Evolutionary conservation across 2,329 filamentous ascomycete genomes (phyloP), one percentile per base, ranked within the genome.

Genomic region (Penicillium sp.): DNA sequence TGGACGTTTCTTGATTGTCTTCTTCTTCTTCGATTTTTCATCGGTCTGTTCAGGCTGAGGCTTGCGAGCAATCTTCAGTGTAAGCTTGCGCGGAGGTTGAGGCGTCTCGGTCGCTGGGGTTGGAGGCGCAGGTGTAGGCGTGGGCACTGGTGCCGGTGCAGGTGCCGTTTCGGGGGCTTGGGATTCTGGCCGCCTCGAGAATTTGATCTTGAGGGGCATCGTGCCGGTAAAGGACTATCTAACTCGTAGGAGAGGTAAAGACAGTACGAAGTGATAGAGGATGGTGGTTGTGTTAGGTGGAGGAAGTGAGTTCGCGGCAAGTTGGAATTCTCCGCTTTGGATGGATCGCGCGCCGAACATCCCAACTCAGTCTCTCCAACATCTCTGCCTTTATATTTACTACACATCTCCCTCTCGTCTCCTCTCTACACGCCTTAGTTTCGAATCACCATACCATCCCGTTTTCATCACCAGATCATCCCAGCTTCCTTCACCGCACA

Each of bases 171-270:
- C 58, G 22, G 19, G 10, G 33, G 41, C n/a, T 0, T 63, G 52
- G 12, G 56, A 50, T n/a, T 50, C 54, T 42, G 68, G 67, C 46
- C 67, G 66, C 54, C 73, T 73, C 52, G 65, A 63, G 43, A 74
- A 66, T 29, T 67, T 73, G 49, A 74, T 67, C 55, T 74, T 74
- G 16, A 74, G 57, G n/a, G 70, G 69, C 69, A 73, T 72, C 46
- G 46, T 59, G 60, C 46, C 19, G 8, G 30, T 28, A 22, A 22
- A 36, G 6, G 12, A 39, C 11, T 22, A 29, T 25, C 43, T 18
- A n/a, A 22, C 10, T 40, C 12, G 43, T 18, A 18, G 33, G 2
- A 29, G 16, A 29, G 36, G 7, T n/a, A 1, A 22, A 40, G 10
- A 41, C 3, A 37, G 2, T 12, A 41, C 10, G 47, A 18, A 34